Percentiles rank a stretch among this genome's conserved stretches.
Evolutionary conservation across 495 filamentous ascomycete genomes (phyloP).

Genomic region (Cercophora sp.): DNA sequence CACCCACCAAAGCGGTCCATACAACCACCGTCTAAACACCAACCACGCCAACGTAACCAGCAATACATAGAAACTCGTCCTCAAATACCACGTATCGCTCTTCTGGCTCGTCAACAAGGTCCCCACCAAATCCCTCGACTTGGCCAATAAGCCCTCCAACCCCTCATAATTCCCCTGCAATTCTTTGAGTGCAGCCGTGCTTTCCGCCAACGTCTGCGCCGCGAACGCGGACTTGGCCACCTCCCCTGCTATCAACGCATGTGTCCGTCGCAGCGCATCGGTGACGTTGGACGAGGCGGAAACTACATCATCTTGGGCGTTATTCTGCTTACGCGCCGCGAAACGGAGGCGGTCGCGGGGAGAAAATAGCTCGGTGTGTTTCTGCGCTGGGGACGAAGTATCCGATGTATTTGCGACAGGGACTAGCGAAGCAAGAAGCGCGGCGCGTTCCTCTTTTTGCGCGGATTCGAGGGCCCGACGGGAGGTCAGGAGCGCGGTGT

Average conservation of each 20-base stretch:
- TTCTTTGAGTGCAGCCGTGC: slow-evolving; percentile 72
- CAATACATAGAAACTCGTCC: slow-evolving; percentile 80
- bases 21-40: slow-evolving; percentile 75
- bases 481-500: too few relatives aligned
- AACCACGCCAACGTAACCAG: slow-evolving; percentile 76
- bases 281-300: slow-evolving; percentile 81
- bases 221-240: slow-evolving; percentile 82
- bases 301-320: slow-evolving; percentile 58
- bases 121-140: slow-evolving; percentile 67
- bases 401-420: slow-evolving; percentile 24
- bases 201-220: slow-evolving; percentile 76
- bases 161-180: slow-evolving; percentile 74
- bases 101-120: slow-evolving; percentile 83
- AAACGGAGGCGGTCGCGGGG: slow-evolving; percentile 22
- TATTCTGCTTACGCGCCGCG: slow-evolving; percentile 12
- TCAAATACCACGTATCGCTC: slow-evolving; percentile 94
- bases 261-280: slow-evolving; percentile 73
- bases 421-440: slow-evolving; percentile 64
- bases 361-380: slow-evolving; percentile 23
- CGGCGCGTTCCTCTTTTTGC: slow-evolving; percentile 68
- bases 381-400: slow-evolving; percentile 9
- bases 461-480: slow-evolving; percentile 71
- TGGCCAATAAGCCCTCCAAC: slow-evolving; percentile 70
- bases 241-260: slow-evolving; percentile 77
- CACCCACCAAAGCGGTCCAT: slow-evolving; percentile 87